A percentile compares a stretch with the other conserved stretches of the same genome.
These are phyloP conservation scores for Ganoderma resinaceum DNA, from an alignment of 1,284 basidiomycete genomes.

Conservation along the genomic window DNA sequence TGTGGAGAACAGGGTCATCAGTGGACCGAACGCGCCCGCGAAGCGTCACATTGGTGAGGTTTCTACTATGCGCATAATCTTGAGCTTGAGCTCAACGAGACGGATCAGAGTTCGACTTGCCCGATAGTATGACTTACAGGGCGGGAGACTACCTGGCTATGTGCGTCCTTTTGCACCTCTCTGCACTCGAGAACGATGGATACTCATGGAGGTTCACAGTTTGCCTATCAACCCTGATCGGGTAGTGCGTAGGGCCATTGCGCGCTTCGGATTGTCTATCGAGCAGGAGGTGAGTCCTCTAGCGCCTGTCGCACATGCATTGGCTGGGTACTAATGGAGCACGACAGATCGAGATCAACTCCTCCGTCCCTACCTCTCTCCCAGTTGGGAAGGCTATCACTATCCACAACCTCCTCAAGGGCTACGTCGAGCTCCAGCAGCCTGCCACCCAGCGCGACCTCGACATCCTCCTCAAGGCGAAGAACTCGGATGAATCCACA, in stretches of 20 bases:
- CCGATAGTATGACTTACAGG: conserved; percentile 45
- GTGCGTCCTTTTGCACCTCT: conserved; percentile 33
- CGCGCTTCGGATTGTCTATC: conserved; percentile 47
- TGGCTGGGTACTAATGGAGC: not conserved
- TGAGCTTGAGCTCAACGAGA: not conserved
- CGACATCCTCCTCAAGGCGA: conserved; percentile 33
- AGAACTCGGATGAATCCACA: conserved; percentile 27
- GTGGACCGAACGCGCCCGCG: conserved; percentile 44
- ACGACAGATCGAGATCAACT: conserved; percentile 46
- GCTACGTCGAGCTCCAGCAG: conserved; percentile 58
- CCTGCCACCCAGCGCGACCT: conserved; percentile 51
- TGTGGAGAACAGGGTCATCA: conserved; percentile 50
- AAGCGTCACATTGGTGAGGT: conserved; percentile 49
- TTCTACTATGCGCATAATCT: not conserved
- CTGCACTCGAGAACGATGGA: too few species aligned
- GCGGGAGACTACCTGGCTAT: conserved; percentile 58
- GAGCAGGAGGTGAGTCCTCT: conserved; percentile 47
- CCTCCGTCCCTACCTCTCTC: conserved; percentile 48
- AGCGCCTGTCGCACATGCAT: not conserved
- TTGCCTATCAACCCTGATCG: conserved; percentile 51
- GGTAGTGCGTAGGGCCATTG: conserved; percentile 49
- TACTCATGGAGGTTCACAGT: conserved; percentile 30
- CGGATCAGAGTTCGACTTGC: conserved; percentile 45
- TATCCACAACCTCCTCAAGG: conserved; percentile 47
- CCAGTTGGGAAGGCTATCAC: conserved; percentile 48